Base-by-base conservation (phyloP, 208 protist species). In the Acanthamoeba sp. region DNA sequence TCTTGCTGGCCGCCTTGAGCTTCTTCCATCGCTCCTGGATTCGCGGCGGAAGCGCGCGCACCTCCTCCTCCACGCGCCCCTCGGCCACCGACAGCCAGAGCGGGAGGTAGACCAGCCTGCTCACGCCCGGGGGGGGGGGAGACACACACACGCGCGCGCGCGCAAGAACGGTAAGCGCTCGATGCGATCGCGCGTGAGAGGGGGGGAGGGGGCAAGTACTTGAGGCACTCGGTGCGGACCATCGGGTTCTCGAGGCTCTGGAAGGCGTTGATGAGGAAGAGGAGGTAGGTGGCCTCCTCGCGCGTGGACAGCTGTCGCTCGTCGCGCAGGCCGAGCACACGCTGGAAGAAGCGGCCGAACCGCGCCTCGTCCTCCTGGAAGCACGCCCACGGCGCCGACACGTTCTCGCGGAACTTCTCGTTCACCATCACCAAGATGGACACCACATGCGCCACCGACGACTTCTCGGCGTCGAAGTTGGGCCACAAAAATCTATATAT, bases 351-450 rank as follows among this genome's bases (percentile, higher is more conserved):
- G 64, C 24, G 18, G 34, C 62, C 71, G 91, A 96, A 96, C n/a
- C 29, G 22, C 32, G 18, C 2, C 24, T 64, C 27, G 0, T 82
- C 73, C n/a, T 93, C 45, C 4, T 93, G 89, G 64, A 82, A 93
- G 82, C 36, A 71, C 10, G 40, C 34, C 69, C 69, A 93, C 9
- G 89, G 89, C 9, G 89, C 32, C 4, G 29, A 34, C 34, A 95
- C 94, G 32, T 78, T 89, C 69, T 95, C 95, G 16, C 89, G 50
- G 36, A 87, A 55, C 57, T 95, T 95, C 24, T 95, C 95, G 71
- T 96, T 96, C 0, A 96, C 32, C 95, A 96, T 95, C 0, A 95
- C 32, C n/a, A 96, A n/a, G 20, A 96, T 95, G n/a, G 95, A 96
- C 73, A 95, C 57, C 27, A 95, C 38, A 93, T 93, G 38, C 73